Evolutionary conservation across 768 basidiomycete species (phyloP), one percentile per base, ranked within the genome.

Genomic region (Psilocybe azurescens): DNA sequence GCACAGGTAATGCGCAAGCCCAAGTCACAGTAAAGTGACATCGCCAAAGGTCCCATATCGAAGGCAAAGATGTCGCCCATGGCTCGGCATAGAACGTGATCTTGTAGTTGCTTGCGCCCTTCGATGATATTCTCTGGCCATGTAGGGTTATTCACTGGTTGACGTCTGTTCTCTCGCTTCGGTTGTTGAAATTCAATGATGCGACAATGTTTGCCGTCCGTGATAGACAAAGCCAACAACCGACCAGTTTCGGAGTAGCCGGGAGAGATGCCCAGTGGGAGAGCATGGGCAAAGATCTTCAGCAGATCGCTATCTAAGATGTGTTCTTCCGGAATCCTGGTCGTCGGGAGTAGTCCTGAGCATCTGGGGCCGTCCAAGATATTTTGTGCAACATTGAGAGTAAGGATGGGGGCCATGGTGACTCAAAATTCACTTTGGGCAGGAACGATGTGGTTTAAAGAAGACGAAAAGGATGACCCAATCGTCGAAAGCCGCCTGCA

Each of bases 31-130:
- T 78, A 82, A 5, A 90, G 75, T 0, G 81, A 77, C 70, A 87
- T 77, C 0, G 81, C 76, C 14, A 89, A 69, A 0, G 78, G 79
- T 1, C 69, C 83, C 65, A 87, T 77, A 67, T 86, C 83, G 66
- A 90, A 89, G 0, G 83, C 85, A 50, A 79, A 81, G 48, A 86
- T 68, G 13, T 80, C 78, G 50, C 79, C 79, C 7, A 70, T 71
- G 1, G 73, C 54, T 56, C 81, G 81, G 68, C 80, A 82, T 2
- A 89, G 74, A 29, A 89, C 67, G 5, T 69, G 66, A 2, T 81
- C 72, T 61, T 82, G 71, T 2, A 86, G 73, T 10, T 70, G 33
- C 41, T 71, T 65, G 5, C 76, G 73, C 1, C 70, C 71, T 3
- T 70, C 66, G 13, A 61, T 44, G 32, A 69, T 66, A 24, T 63